phyloP scores from a whole-genome alignment of 192 early-diverging fungal species.

The Borealophlyctis nickersoniae region DNA sequence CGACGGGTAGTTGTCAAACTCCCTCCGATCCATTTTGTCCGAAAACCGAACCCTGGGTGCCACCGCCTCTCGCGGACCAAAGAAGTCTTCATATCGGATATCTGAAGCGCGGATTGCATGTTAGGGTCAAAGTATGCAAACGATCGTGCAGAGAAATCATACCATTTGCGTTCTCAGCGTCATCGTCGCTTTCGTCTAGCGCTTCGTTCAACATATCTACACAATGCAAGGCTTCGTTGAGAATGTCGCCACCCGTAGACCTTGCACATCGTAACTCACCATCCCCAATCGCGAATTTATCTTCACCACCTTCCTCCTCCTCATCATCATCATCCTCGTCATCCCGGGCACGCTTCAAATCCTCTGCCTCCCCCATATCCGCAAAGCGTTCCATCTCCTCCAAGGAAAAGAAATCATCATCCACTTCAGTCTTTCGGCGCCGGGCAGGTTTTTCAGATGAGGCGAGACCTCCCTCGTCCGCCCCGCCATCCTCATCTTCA shows the following conservation, averaged over 20 bases:
- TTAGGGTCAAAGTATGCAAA: too few species aligned
- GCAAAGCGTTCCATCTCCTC: slow-evolving; percentile 86
- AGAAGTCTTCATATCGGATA: slow-evolving; percentile 82
- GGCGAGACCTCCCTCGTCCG: slow-evolving; percentile 52
- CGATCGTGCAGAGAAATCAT: background rate
- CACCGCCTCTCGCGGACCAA: slow-evolving; percentile 56
- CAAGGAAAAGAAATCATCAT: slow-evolving; percentile 94
- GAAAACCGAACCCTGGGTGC: slow-evolving; percentile 14
- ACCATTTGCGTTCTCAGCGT: slow-evolving; percentile 53
- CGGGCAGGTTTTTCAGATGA: slow-evolving; percentile 1
- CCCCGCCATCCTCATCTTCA: slow-evolving; percentile 61
- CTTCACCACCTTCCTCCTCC: slow-evolving; percentile 53
- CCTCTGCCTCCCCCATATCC: slow-evolving; percentile 65
- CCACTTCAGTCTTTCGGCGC: slow-evolving; percentile 63
- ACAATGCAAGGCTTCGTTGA: too few species aligned
- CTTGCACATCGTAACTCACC: slow-evolving; percentile 19
- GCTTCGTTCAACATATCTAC: slow-evolving; percentile 23
- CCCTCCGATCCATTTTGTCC: background rate
- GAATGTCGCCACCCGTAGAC: too few species aligned
- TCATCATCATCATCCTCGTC: slow-evolving; percentile 56
- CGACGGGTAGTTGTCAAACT: slow-evolving; percentile 12
- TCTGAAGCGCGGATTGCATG: too few species aligned
- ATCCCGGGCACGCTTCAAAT: slow-evolving; percentile 54
- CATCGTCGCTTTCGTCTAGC: slow-evolving; percentile 64
- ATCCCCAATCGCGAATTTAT: slow-evolving; percentile 33